Evolutionary conservation across 2,329 filamentous ascomycete species (phyloP), one percentile per base, ranked within the genome.

Genomic region (Gaeumannomyces tritici): DNA sequence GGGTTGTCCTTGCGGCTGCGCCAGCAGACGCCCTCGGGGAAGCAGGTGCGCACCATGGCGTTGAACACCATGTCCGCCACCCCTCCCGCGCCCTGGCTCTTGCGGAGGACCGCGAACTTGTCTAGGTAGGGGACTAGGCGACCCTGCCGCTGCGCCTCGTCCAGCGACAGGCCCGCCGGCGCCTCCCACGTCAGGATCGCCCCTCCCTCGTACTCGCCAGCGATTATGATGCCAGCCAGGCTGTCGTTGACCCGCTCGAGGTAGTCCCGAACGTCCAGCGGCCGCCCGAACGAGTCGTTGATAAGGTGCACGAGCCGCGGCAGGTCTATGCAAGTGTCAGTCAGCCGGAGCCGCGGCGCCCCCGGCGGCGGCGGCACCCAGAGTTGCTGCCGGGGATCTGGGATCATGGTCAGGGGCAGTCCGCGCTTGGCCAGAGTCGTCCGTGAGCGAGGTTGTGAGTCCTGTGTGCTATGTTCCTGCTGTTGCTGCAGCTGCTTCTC

Each of bases 1-100:
- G 93, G 93, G 71, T 99, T 98, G 71, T 93, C 86, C 70, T 89
- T 89, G 61, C 95, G 81, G 72, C 90, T 96, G 63, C 93, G 82
- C 95, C 95, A 99, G 70, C 93, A 96, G 1, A 98, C 90, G 1
- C 95, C 95, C 2, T 85, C 76, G 0, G 93, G 93, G 67, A 98
- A 96, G 69, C 93, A 96, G 26, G 88, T 86, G 31, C 90, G 84
- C 6, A 96, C 91, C 90, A 99, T 96, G 42, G 92, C 89, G 65
- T 96, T 96, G 77, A 98, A 99, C 9, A 99, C 89, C 54, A 98
- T 89, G 71, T 99, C 95, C 1, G 95, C 93, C 3, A 98, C 93
- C 3, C 95, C 93, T 1, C 91, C 91, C 0, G 90, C 90, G 0
- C 95, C 95, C 73, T 99, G 95, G 15, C 88, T 89, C 64, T 86